Evolutionary conservation across 1,284 basidiomycete species (phyloP), one percentile per base, ranked within the genome.

Genomic region (Schizophyllum amplum): DNA sequence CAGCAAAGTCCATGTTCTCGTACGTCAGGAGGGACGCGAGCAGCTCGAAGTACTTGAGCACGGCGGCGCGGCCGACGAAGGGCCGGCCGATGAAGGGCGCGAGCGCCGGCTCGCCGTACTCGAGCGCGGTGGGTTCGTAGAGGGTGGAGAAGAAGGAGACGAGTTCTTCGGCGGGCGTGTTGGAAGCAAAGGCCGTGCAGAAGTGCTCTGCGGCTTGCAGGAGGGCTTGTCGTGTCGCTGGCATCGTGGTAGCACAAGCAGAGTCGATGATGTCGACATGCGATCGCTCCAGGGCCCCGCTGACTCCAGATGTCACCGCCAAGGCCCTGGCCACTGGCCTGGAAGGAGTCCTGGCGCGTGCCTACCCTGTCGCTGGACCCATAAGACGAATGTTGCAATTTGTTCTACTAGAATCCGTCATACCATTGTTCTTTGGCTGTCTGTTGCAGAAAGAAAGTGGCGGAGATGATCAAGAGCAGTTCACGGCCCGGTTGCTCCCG

Each of bases 51-150:
- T 87, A 86, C 50, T 66, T 61, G 26, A 67, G 66, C 49, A 82
- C 69, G 48, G 73, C 78, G 4, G 68, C 65, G n/a, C 61, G 65
- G 11, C 81, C 80, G 0, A 63, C 63, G 67, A 83, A 84, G 5
- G 64, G 60, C 27, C 70, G 74, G 27, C 84, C 84, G 9, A 86
- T 66, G 67, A 86, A 86, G 22, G 83, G 82, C 13, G 82, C 81
- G 26, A 85, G 71, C 33, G 67, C 64, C 20, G 71, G 69, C 26
- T 80, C 71, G n/a, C 85, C 85, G 55, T 86, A 74, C 65, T 86
- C 84, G 61, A 79, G 59, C 5, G 75, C 81, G 52, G 72, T 71
- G 54, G 73, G 69, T 55, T 72, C 64, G 59, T 75, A 71, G 0
- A 73, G 73, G 4, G 66, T 67, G 11, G 82, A 83, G 63, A 86